Evolutionary conservation across 805 yeast genomes (phyloP).

Genomic region (Sporopachydermia lactativora): DNA sequence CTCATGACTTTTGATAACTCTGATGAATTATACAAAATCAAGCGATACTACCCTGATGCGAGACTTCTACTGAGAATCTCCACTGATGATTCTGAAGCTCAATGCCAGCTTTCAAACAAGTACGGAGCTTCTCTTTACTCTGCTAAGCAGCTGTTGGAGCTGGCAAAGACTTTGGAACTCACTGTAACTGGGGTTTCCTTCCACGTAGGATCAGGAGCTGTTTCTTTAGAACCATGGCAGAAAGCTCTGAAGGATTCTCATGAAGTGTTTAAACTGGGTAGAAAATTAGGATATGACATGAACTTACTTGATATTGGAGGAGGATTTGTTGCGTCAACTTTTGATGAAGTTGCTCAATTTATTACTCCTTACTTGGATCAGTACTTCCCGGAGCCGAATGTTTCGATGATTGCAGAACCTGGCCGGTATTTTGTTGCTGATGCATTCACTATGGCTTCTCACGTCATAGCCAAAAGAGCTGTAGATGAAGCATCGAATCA

Average conservation of each 20-base stretch:
- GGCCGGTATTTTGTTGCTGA: conserved; percentile 82
- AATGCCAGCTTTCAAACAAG: conserved; percentile 75
- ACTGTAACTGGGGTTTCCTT: conserved; percentile 77
- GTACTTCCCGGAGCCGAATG: conserved; percentile 40
- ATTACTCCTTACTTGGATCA: conserved; percentile 40
- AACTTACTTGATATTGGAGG: conserved; percentile 79
- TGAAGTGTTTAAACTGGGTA: conserved; percentile 47
- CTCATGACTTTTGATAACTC: conserved; percentile 83
- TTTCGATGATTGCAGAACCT: conserved; percentile 73
- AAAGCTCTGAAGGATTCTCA: conserved; percentile 65
- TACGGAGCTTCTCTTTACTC: conserved; percentile 64
- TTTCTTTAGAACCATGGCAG: conserved; percentile 48
- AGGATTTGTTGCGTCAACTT: conserved; percentile 57
- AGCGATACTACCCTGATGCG: conserved; percentile 52
- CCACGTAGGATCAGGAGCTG: conserved; percentile 93
- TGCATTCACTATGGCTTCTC: conserved; percentile 73
- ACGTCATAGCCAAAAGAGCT: conserved; percentile 74
- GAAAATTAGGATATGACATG: conserved; percentile 32
- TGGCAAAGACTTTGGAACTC: conserved; percentile 48
- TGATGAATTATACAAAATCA: conserved; percentile 70
- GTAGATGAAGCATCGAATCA: conserved; percentile 22
- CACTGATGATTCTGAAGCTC: conserved; percentile 82
- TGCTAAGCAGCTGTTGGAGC: conserved; percentile 39
- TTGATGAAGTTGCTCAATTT: conserved; percentile 41
- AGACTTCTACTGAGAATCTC: conserved; percentile 64